These are phyloP conservation scores for Warburgia ugandensis DNA, from an alignment of 164 flowering plant species.

Conservation along the genomic window DNA sequence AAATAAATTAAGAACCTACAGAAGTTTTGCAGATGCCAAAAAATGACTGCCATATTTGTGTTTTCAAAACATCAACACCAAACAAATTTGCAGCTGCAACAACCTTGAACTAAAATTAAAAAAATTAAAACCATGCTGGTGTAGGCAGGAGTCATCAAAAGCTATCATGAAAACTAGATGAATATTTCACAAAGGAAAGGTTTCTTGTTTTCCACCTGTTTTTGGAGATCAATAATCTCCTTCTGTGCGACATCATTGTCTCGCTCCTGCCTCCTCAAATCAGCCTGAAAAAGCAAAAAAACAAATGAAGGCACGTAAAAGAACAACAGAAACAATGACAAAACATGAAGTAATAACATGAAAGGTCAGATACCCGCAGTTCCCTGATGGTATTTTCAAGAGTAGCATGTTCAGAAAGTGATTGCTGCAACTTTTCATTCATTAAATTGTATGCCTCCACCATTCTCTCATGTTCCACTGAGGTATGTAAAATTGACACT, in stretches of 20 bases:
- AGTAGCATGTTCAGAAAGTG: constrained; percentile 49
- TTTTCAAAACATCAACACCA: no score
- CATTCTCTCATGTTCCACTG: constrained; percentile 83
- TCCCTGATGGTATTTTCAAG: constrained; percentile 50
- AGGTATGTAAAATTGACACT: background rate
- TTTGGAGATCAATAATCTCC: constrained; percentile 74
- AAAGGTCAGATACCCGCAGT: constrained; percentile 42
- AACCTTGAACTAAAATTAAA: background rate
- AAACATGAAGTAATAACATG: background rate
- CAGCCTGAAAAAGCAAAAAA: constrained; percentile 41
- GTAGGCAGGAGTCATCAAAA: background rate
- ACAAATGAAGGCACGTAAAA: background rate
- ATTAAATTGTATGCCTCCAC: constrained; percentile 63
- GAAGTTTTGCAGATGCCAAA: no score
- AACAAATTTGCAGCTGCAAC: background rate
- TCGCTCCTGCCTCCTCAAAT: constrained; percentile 65
- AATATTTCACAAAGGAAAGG: background rate
- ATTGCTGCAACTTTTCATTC: constrained; percentile 64
- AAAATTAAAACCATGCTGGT: no score
- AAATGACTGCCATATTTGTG: no score
- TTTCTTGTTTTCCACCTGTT: constrained; percentile 43
- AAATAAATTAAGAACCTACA: no score
- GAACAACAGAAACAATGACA: background rate
- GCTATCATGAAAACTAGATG: background rate
- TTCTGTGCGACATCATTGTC: constrained; percentile 53